phyloP scores from a whole-genome alignment of 2,329 filamentous ascomycete species.

The Lachnellula arida region DNA sequence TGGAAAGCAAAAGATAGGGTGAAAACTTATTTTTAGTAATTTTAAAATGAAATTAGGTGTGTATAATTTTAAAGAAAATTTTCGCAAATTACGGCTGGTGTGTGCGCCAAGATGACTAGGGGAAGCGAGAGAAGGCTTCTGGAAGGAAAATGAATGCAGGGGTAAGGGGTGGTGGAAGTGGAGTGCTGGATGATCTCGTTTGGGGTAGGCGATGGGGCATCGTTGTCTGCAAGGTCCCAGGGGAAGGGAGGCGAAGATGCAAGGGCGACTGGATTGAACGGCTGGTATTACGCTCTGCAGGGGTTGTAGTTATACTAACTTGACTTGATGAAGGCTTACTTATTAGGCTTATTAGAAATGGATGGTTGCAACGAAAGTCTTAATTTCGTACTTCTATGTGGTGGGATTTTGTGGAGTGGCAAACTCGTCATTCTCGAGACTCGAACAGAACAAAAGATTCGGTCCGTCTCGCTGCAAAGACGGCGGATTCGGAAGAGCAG shows the following conservation, averaged over 20 bases:
- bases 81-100: not conserved
- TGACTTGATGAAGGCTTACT: too few species aligned
- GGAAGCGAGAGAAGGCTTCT: conserved; percentile 1
- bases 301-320: not conserved
- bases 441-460: too few species aligned
- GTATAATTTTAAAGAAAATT: too few species aligned
- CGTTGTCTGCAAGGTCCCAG: not conserved
- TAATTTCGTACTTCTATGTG: too few species aligned
- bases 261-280: not conserved
- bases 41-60: not conserved
- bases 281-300: not conserved
- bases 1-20: not conserved
- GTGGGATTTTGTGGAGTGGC: too few species aligned
- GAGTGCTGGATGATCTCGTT: not conserved
- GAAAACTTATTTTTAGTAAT: not conserved
- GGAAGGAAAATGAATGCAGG: not conserved
- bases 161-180: not conserved
- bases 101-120: not conserved
- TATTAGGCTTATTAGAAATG: too few species aligned
- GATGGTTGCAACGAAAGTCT: too few species aligned
- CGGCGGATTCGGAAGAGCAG: too few species aligned
- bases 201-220: not conserved
- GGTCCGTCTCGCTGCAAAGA: too few species aligned
- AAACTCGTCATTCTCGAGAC: too few species aligned
- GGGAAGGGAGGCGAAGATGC: not conserved